phyloP scores from a whole-genome alignment of 345 rosid genomes.

The Hirschfeldia incana region DNA sequence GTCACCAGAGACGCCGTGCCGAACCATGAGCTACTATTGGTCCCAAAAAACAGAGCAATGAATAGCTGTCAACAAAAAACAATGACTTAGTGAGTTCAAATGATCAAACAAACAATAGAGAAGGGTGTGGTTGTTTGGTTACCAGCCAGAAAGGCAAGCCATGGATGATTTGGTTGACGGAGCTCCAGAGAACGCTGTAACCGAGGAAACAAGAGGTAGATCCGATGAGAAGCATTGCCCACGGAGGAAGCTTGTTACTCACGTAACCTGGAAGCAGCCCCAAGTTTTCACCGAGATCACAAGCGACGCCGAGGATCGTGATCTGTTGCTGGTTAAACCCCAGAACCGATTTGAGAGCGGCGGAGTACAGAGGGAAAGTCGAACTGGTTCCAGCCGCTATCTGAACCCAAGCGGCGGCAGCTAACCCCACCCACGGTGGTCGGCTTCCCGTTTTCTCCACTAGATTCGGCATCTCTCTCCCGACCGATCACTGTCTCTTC shows the following conservation, averaged over 20 bases:
- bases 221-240: constrained; percentile 78
- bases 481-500: constrained; percentile 8
- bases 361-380: constrained; percentile 84
- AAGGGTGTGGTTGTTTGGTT: background rate
- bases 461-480: constrained; percentile 44
- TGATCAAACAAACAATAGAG: background rate
- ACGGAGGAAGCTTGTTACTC: constrained; percentile 88
- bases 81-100: background rate
- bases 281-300: constrained; percentile 86
- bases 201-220: constrained; percentile 72
- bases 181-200: constrained; percentile 87
- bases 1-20: constrained; percentile 78
- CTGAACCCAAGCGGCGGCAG: constrained; percentile 91
- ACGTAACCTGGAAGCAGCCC: constrained; percentile 86
- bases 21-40: constrained; percentile 81
- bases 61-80: constrained; percentile 56
- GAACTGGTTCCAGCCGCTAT: constrained; percentile 62
- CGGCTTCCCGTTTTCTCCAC: constrained; percentile 76
- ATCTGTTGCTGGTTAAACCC: constrained; percentile 82
- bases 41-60: constrained; percentile 66
- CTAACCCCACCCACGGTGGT: constrained; percentile 97
- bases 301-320: constrained; percentile 88
- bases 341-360: constrained; percentile 69
- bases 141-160: constrained; percentile 89
- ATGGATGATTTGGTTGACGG: constrained; percentile 57